Conservation (phyloP, 441 rosid genomes). For the Arabidopsis lyrata region DNA sequence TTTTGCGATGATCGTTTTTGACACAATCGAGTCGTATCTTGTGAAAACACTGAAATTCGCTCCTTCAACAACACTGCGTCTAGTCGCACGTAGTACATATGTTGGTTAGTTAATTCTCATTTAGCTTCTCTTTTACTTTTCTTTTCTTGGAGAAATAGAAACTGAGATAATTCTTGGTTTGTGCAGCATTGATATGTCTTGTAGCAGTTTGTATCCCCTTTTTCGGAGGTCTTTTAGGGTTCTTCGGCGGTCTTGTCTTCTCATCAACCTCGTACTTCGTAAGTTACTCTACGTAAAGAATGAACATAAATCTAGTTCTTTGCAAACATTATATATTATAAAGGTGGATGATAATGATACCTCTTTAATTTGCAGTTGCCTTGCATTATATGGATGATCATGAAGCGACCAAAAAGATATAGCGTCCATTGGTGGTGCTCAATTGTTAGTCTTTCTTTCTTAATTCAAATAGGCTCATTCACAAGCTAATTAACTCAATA, state of each 20-base stretch:
- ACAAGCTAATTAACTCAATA: not conserved
- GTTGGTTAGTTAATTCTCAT: conserved; percentile 48
- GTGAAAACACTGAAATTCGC: conserved; percentile 38
- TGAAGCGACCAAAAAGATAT: conserved; percentile 40
- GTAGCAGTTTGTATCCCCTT: conserved; percentile 53
- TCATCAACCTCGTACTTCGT: conserved; percentile 52
- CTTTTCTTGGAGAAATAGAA: not conserved
- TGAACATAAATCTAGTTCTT: not conserved
- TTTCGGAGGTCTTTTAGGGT: conserved; percentile 53
- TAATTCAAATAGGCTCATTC: conserved; percentile 9
- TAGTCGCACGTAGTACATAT: conserved; percentile 50
- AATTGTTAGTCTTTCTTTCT: conserved; percentile 45
- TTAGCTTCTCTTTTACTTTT: not conserved
- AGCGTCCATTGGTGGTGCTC: conserved; percentile 50
- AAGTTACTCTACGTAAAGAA: conserved; percentile 19
- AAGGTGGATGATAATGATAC: conserved; percentile 3
- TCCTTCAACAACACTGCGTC: conserved; percentile 48
- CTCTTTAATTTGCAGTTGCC: conserved; percentile 44
- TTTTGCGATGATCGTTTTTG: conserved; percentile 56
- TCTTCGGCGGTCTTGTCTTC: conserved; percentile 54
- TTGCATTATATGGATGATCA: conserved; percentile 50
- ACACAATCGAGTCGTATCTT: conserved; percentile 49
- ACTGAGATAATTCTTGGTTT: conserved; percentile 12
- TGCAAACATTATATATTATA: not conserved
- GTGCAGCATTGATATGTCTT: conserved; percentile 48